Conservation (phyloP, 2,329 filamentous ascomycete genomes). For the Alternaria conjuncta region DNA sequence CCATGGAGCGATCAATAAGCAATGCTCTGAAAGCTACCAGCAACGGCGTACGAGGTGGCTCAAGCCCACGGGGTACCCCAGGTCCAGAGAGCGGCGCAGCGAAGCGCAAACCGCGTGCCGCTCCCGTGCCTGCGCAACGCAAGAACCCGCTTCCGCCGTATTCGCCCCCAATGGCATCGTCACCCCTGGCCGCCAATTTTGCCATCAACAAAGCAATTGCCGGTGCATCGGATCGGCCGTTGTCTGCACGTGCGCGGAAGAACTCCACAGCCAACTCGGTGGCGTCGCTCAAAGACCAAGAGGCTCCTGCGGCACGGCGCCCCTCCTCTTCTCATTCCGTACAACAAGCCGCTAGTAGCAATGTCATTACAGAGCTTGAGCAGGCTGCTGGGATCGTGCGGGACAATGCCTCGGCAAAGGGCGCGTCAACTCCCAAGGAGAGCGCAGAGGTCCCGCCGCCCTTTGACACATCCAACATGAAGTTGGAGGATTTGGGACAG, state of each 20-base stretch:
- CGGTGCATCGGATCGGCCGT: constrained; percentile 61
- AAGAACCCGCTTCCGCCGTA: constrained; percentile 68
- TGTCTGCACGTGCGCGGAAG: constrained; percentile 75
- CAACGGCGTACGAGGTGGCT: constrained; percentile 46
- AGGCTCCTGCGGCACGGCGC: constrained; percentile 36
- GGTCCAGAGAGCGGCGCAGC: constrained; percentile 56
- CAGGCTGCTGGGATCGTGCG: constrained; percentile 37
- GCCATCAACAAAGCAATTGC: constrained; percentile 61
- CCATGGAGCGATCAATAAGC: constrained; percentile 73
- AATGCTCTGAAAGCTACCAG: constrained; percentile 58
- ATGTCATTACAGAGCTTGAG: constrained; percentile 41
- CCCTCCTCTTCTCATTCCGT: constrained; percentile 48
- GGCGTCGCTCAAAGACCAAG: constrained; percentile 59
- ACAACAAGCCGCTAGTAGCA: constrained; percentile 35
- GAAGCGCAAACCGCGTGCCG: constrained; percentile 75
- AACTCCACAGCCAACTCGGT: constrained; percentile 62
- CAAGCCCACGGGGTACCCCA: constrained; percentile 73
- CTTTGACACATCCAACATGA: constrained; percentile 59
- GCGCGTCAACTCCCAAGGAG: constrained; percentile 40
- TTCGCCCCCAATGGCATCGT: constrained; percentile 76
- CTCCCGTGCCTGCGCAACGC: constrained; percentile 73
- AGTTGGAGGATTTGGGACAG: constrained; percentile 58
- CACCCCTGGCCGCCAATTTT: constrained; percentile 74
- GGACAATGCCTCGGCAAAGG: constrained; percentile 32
- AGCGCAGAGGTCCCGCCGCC: constrained; percentile 27